Base-by-base conservation (phyloP, 768 basidiomycete genomes). In the Daedaleopsis nitida region DNA sequence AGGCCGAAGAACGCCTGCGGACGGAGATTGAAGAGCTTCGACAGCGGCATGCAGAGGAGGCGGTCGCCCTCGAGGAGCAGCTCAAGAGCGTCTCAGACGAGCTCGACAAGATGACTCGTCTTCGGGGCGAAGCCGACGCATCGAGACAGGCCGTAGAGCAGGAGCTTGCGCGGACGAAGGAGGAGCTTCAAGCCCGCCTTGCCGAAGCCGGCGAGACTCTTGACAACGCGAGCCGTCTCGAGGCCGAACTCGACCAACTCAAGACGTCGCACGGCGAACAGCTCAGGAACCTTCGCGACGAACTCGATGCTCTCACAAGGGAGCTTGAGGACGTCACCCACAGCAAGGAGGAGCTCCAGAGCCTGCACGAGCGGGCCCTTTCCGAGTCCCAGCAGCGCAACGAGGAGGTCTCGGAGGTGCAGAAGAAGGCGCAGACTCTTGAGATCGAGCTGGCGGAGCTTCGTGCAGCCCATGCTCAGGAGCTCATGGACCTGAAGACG, bases 101-200 rank as follows among this genome's bases (percentile, higher is more conserved):
- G 44, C 71, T 72, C 32, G 61, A 63, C 44, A 55, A 43, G 9
- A 57, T 59, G 5, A 55, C 58, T 8, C 60, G 59, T 13, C 37
- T 52, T 4, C 65, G 66, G 10, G 43, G 50, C 0, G 60, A 66
- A 11, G 51, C 60, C 13, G 64, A 66, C 42, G 54, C 42, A 0
- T 59, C 65, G 27, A 63, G 65, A 34, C 35, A 60, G 27, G 58
- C 60, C 35, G 59, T 59, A 21, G 58, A 67, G 51, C 62, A 59
- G 32, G 64, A 70, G 44, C 64, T 74, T n/a, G 64, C 35, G 16
- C 52, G 47, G 38, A 58, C 63, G 12, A 64, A 63, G 55, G 45
- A 67, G 43, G 66, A 68, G 44, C 65, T 70, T 10, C 64, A 66
- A 42, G 63, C 43, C 8, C 70, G 75, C 34, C 61, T 78, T 7